A percentile compares a stretch with the other conserved stretches of the same genome.
Conservation (phyloP, 2,329 filamentous ascomycete genomes). For the Fusarium devonianum region DNA sequence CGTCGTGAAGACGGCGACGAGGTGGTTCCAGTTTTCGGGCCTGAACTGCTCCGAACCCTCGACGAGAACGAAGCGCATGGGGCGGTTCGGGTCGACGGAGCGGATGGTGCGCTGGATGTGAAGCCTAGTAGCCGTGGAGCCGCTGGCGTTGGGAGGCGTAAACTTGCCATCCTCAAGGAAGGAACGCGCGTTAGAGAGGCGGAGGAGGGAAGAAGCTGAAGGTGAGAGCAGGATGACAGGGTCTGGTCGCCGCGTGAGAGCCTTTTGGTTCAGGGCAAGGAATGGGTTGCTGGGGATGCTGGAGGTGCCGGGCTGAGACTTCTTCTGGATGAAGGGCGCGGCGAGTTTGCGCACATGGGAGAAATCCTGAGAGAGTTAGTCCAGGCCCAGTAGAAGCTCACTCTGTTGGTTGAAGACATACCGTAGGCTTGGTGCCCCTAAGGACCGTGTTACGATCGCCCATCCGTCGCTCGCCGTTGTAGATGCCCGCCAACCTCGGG, state of each 20-base stretch:
- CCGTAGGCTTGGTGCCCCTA: constrained; percentile 86
- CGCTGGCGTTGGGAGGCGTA: constrained; percentile 74
- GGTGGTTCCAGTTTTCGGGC: constrained; percentile 94
- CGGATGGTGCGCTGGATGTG: constrained; percentile 83
- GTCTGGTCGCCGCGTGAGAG: constrained; percentile 63
- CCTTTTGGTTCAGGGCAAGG: constrained; percentile 63
- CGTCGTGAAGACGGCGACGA: constrained; percentile 96
- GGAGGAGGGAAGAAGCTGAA: constrained; percentile 91
- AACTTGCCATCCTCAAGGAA: constrained; percentile 90
- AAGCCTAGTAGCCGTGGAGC: constrained; percentile 77
- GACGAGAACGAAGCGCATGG: constrained; percentile 93
- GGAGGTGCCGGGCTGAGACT: constrained; percentile 52
- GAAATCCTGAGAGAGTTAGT: constrained; percentile 73
- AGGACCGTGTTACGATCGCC: constrained; percentile 91
- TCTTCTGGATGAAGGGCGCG: constrained; percentile 74
- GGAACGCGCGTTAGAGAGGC: constrained; percentile 93
- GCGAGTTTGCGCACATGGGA: constrained; percentile 90
- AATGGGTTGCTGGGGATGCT: constrained; percentile 53
- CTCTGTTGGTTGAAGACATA: constrained; percentile 53
- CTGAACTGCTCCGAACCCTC: constrained; percentile 95
- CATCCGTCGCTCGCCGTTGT: constrained; percentile 88
- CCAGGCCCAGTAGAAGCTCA: background rate
- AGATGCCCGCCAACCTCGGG: constrained; percentile 84
- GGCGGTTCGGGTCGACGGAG: constrained; percentile 71
- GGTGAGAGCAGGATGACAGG: constrained; percentile 98